Conservation (phyloP, 2,329 filamentous ascomycete species). For the Cladorrhinum sp. region DNA sequence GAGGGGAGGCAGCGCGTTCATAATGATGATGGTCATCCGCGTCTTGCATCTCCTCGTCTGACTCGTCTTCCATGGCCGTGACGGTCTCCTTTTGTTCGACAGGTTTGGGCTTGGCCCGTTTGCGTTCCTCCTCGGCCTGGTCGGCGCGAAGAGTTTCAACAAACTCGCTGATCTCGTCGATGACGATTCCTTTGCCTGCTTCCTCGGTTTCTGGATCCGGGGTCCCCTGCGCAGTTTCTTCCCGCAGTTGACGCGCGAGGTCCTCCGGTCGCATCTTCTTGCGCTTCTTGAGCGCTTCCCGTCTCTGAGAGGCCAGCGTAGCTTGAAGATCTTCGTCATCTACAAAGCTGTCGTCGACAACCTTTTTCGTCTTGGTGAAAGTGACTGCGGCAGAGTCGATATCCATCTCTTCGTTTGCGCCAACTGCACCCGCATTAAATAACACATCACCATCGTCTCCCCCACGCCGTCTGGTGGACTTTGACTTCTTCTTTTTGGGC, state of each 20-base stretch:
- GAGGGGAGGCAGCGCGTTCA: constrained; percentile 36
- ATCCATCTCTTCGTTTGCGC: constrained; percentile 64
- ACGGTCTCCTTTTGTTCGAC: constrained; percentile 36
- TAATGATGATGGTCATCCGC: constrained; percentile 37
- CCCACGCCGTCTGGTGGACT: constrained; percentile 67
- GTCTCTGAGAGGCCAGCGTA: constrained; percentile 77
- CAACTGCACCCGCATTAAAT: constrained; percentile 41
- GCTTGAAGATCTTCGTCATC: constrained; percentile 94
- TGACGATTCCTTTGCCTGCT: constrained; percentile 64
- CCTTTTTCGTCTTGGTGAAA: constrained; percentile 59
- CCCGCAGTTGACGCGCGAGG: constrained; percentile 74
- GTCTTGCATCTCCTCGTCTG: constrained; percentile 48
- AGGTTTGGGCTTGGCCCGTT: constrained; percentile 47
- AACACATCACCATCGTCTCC: constrained; percentile 60
- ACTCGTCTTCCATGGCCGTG: constrained; percentile 45
- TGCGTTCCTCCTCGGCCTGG: constrained; percentile 47
- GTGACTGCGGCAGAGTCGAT: constrained; percentile 58
- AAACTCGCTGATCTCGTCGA: constrained; percentile 94
- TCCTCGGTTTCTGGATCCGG: constrained; percentile 44
- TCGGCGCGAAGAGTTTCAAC: constrained; percentile 79
- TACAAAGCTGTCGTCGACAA: constrained; percentile 66
- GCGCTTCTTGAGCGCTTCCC: constrained; percentile 83
- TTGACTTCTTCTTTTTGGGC: constrained; percentile 85
- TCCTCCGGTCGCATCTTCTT: constrained; percentile 86
- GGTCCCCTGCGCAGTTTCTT: constrained; percentile 48